Evolutionary conservation across 805 yeast species (phyloP), one percentile per base, ranked within the genome.

Genomic region (Monosporozyma yasuniensis): DNA sequence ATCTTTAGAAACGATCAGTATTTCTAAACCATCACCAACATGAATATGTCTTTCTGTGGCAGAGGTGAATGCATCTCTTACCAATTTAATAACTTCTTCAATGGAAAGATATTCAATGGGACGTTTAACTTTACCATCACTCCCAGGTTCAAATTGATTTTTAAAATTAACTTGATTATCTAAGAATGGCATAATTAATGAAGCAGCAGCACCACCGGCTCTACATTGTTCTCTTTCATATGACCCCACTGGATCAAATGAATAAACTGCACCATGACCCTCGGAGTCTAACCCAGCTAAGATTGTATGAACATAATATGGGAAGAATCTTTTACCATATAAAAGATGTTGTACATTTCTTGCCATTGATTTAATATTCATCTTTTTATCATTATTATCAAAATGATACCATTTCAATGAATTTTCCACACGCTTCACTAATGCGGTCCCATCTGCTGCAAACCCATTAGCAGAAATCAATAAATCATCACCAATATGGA

Each of bases 1-100:
- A 22, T 89, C 96, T 66, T 89, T 90, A 12, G 97, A 88, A 52
- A 91, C 90, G 59, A 93, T 86, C 56, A 85, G 73, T 46, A 93
- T 83, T 69, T 93, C 96, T 55, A 93, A 76, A 5, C 93, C 95
- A 73, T 93, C 99, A 73, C 99, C 99, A 48, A 93, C 98, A 59
- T 90, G 95, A 59, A 93, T 93, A 70, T 93, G 98, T 77, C 99
- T 85, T 72, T 93, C 99, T 18, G 98, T 91, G 19, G 96, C 99
- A 8, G 96, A 88, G 21, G 88, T 76, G 65, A 93, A 93, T 5
- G 99, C 96, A 70, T 93, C 99, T 67, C 81, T 83, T 37, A 93
- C 97, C 55, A 93, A 73, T 59, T 81, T 77, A 61, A 93, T 72
- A 22, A 89, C 97, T 71, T 90, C 96, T 1, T 88, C 96, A 57